Conservation (phyloP, 139 green algal species). For the Tetratostichococcus sp. region DNA sequence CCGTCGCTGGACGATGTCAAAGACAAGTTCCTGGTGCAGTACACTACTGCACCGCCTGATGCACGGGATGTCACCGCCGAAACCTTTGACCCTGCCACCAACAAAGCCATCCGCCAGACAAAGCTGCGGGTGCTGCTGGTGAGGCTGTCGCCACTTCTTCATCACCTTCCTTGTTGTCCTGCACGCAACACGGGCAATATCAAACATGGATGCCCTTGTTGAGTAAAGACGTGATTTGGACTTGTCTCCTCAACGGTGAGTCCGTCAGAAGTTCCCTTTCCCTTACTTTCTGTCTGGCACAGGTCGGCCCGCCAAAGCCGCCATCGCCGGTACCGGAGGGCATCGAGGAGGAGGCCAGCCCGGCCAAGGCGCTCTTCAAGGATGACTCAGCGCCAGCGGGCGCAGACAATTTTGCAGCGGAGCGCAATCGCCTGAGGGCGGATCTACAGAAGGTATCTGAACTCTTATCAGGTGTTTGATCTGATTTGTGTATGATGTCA, state of each 20-base stretch:
- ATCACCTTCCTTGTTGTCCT: too few species aligned
- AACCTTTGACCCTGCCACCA: constrained; percentile 37
- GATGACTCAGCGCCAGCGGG: not conserved
- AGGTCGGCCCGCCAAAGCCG: constrained; percentile 48
- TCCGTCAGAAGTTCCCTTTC: too few species aligned
- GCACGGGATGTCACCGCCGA: constrained; percentile 38
- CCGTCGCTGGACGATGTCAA: constrained; percentile 45
- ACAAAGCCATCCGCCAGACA: constrained; percentile 34
- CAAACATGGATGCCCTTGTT: too few species aligned
- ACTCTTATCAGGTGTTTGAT: too few species aligned
- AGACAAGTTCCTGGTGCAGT: constrained; percentile 85
- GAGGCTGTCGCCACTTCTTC: not conserved
- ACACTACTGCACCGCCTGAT: constrained; percentile 21
- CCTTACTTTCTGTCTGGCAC: too few species aligned
- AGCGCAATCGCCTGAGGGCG: constrained; percentile 19
- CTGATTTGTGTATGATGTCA: too few species aligned
- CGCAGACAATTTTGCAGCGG: not conserved
- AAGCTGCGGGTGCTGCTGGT: constrained; percentile 63
- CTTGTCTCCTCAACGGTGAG: too few species aligned
- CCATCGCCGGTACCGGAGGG: constrained; percentile 65
- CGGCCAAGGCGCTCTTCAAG: constrained; percentile 1
- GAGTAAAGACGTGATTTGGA: too few species aligned
- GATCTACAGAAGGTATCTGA: not conserved
- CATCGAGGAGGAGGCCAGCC: constrained; percentile 22
- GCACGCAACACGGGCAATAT: too few species aligned